Evolutionary conservation across 2,329 filamentous ascomycete species (phyloP), one percentile per base, ranked within the genome.

Genomic region (Claviceps paspali): DNA sequence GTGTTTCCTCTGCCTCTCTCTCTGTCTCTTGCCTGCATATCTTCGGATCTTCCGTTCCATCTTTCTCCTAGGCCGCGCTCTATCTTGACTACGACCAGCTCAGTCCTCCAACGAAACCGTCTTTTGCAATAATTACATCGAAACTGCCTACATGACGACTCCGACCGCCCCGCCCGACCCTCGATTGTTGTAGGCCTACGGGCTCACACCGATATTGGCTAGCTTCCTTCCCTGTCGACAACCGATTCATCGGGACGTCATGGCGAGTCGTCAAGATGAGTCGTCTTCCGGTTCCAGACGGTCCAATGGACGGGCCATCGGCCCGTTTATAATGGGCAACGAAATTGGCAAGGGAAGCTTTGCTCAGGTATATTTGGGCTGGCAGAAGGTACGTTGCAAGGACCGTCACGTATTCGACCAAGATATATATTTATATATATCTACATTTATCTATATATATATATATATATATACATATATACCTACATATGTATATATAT

Each of bases 281-380:
- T 48, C 56, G 47, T 53, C 59, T 44, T 52, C 51, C 35, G 51
- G 52, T 48, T 55, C 59, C 37, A 52, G 49, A 45, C 55, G 47
- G 48, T 52, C 52, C 42, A 50, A 52, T 44, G 49, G 55, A 30
- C 52, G 52, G 33, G 51, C 47, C 43, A 57, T 91, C 50, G 84
- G 86, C 47, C 76, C 81, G 52, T 95, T 92, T 60, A 72, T 73
- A 50, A 78, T 88, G 52, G 75, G 86, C 49, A 78, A 82, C 49
- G 84, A 95, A 63, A 95, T 96, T 56, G 91, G 91, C 45, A 91
- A 91, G 63, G 91, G 91, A 44, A 96, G 91, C 65, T 98, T 96
- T 66, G 91, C 91, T 47, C 86, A 86, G 48, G 91, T 98, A 47
- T 96, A 91, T 58, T 76, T 82, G 56, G 86, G 83, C 45, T 76